Percentiles rank a stretch among this genome's conserved stretches.
Conservation (phyloP, 2,329 filamentous ascomycete genomes). For the Penicillium expansum region DNA sequence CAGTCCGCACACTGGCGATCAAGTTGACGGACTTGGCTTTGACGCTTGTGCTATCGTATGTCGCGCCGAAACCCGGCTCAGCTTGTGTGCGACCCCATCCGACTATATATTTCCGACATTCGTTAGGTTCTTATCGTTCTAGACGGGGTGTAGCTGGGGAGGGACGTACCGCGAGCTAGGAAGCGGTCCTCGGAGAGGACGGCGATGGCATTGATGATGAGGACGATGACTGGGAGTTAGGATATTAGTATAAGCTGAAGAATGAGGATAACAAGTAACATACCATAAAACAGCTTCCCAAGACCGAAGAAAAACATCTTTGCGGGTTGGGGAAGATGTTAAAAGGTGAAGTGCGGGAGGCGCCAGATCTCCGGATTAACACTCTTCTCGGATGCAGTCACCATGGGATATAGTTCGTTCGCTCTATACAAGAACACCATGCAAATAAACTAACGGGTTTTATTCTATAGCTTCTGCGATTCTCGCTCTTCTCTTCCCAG, state of each 20-base stretch:
- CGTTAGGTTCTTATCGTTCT: constrained; percentile 8
- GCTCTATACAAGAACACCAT: not conserved
- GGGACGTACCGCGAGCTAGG: constrained; percentile 67
- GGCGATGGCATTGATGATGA: constrained; percentile 90
- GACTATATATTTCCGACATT: constrained; percentile 53
- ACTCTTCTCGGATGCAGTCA: constrained; percentile 19
- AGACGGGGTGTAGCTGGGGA: not conserved
- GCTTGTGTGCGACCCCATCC: constrained; percentile 66
- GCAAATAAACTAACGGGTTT: not conserved
- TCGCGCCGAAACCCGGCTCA: constrained; percentile 75
- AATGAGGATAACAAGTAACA: constrained; percentile 6
- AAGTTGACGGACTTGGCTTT: constrained; percentile 86
- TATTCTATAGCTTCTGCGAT: constrained; percentile 46
- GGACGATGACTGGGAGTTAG: constrained; percentile 63
- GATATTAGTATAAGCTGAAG: constrained; percentile 4
- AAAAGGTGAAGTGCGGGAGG: constrained; percentile 30
- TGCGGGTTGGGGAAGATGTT: constrained; percentile 14
- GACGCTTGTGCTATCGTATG: constrained; percentile 69
- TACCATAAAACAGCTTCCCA: constrained; percentile 72
- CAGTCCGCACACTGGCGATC: constrained; percentile 82
- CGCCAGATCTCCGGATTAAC: constrained; percentile 29
- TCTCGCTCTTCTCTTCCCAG: constrained; percentile 56
- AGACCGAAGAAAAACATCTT: constrained; percentile 69
- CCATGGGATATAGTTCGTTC: constrained; percentile 25
- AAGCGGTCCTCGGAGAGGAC: constrained; percentile 94